phyloP scores from a whole-genome alignment of 495 filamentous ascomycete species.

The Evernia prunastri region DNA sequence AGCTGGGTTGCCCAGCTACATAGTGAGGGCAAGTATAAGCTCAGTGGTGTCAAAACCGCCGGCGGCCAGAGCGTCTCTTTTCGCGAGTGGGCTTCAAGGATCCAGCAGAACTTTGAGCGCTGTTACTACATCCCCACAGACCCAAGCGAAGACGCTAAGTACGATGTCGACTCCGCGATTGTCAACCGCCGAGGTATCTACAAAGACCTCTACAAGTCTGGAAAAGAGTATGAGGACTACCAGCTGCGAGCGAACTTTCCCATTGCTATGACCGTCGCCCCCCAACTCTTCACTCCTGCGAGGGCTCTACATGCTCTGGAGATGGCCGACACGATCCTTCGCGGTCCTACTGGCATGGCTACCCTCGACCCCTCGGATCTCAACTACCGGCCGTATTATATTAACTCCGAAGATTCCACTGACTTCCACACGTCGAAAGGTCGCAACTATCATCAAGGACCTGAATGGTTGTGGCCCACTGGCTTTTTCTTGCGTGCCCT shows the following conservation, averaged over 20 bases:
- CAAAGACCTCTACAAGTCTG: slow-evolving; percentile 88
- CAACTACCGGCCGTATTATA: slow-evolving; percentile 91
- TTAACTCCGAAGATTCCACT: slow-evolving; percentile 84
- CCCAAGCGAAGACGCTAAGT: slow-evolving; percentile 58
- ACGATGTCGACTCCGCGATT: slow-evolving; percentile 71
- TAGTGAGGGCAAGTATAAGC: slow-evolving; percentile 58
- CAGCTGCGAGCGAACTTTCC: slow-evolving; percentile 91
- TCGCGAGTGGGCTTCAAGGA: slow-evolving; percentile 68
- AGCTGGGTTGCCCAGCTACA: slow-evolving; percentile 67
- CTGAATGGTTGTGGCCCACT: slow-evolving; percentile 98
- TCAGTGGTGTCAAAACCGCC: slow-evolving; percentile 60
- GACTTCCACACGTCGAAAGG: slow-evolving; percentile 90
- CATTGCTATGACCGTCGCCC: slow-evolving; percentile 91
- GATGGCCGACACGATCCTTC: slow-evolving; percentile 68
- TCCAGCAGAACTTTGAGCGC: slow-evolving; percentile 82
- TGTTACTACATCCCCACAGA: slow-evolving; percentile 78
- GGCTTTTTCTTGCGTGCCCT: slow-evolving; percentile 91
- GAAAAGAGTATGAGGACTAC: slow-evolving; percentile 96
- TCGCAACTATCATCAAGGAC: slow-evolving; percentile 95
- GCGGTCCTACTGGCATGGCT: slow-evolving; percentile 88
- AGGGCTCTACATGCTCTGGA: slow-evolving; percentile 74
- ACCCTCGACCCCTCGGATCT: slow-evolving; percentile 88
- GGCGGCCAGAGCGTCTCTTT: slow-evolving; percentile 58
- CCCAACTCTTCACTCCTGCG: slow-evolving; percentile 71
- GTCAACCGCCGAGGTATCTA: slow-evolving; percentile 92